Evolutionary conservation across 1,284 basidiomycete species (phyloP).

Genomic region (Puccinia polysora): DNA sequence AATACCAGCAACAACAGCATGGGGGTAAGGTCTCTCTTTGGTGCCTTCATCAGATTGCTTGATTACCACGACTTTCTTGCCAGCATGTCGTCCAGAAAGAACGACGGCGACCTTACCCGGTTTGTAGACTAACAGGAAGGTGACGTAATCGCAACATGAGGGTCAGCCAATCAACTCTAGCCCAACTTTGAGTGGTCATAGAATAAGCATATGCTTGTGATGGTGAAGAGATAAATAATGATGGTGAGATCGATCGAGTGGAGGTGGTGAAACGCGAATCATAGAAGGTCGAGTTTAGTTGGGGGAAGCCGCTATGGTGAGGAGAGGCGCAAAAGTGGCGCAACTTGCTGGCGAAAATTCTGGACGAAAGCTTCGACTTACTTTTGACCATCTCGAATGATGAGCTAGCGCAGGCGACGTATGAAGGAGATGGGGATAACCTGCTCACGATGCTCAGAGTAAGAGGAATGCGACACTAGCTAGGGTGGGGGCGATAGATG

Average conservation of each 20-base stretch:
- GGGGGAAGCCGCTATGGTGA: neutral
- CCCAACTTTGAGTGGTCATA: too few relatives aligned
- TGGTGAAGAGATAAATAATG: too few relatives aligned
- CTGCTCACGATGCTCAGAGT: neutral
- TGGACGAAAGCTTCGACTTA: neutral
- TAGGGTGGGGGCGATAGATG: neutral
- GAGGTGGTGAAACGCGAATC: too few relatives aligned
- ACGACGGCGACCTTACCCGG: conserved; percentile 74
- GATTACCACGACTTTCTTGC: conserved; percentile 85
- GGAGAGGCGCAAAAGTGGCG: neutral
- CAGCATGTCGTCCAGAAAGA: conserved; percentile 92
- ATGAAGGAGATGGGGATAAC: neutral
- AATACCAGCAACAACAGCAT: conserved; percentile 91
- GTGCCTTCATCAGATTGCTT: conserved; percentile 82
- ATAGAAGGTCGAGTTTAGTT: neutral
- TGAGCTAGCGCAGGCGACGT: neutral
- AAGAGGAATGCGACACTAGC: neutral
- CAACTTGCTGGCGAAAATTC: neutral
- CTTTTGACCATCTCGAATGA: conserved; percentile 28
- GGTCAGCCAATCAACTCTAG: neutral
- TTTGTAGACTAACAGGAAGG: conserved; percentile 31
- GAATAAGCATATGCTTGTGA: too few relatives aligned
- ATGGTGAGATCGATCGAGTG: too few relatives aligned
- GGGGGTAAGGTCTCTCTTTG: conserved; percentile 84
- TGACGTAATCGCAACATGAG: neutral